Base-by-base conservation (phyloP, 2,329 filamentous ascomycete species). In the Fusarium verrucosum region DNA sequence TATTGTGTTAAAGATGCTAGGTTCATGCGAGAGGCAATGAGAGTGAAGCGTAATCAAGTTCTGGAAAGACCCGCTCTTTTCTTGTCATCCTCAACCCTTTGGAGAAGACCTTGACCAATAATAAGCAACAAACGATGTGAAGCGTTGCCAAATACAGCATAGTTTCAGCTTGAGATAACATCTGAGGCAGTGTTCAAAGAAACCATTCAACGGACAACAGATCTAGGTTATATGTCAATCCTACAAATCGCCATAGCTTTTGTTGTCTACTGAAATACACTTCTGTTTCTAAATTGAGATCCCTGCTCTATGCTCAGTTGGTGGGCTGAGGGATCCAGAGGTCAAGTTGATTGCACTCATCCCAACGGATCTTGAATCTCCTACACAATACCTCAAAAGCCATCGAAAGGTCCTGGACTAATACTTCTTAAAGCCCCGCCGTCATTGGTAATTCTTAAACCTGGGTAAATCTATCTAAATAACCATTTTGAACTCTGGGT, bases 81-180 rank as follows among this genome's bases (percentile, higher is more conserved):
- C 58, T 56, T 56, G 56, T 61, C 56, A 56, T 38, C 3, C 23
- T 61, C 36, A 56, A 7, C 58, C 58, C 58, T 61, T 61, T 17
- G 13, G 14, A 1, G 14, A 8, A 1, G 4, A 1, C 4, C 2
- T 4, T 2, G 26, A 7, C 47, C 58, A 61, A 61, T 61, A 1
- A 13, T 2, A 2, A 4, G 17, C 7, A 22, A 9, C 9, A 14
- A 11, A 10, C 1, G 3, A 4, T 1, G 1, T 5, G 33, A 7
- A 4, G 17, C 28, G 16, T 10, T 2, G 3, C 11, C 5, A 4
- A 0, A 20, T 22, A 11, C 4, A 5, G 4, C 7, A 9, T 3
- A 26, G 7, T 6, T 9, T 10, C 17, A n/a, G n/a, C n/a, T 19
- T 8, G 10, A 28, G 26, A 28, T 28, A 28, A 13, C 3, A 28